phyloP scores from a whole-genome alignment of 257 asterid genomes.

The Haberlea rhodopensis region DNA sequence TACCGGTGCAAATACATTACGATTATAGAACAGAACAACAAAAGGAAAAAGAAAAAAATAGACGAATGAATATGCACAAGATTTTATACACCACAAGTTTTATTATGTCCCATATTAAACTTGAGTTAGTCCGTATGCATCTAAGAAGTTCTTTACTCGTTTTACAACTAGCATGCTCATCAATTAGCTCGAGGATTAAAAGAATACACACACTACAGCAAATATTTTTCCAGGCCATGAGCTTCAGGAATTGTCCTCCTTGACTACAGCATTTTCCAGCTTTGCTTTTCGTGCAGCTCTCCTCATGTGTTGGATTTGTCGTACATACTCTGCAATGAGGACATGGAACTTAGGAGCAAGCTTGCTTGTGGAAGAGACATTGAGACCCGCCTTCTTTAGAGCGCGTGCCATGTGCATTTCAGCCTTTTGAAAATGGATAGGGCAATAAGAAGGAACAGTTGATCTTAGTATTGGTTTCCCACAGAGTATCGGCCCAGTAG shows the following conservation, averaged over 20 bases:
- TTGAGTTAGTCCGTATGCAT: slow-evolving; percentile 16
- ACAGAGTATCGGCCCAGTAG: slow-evolving; percentile 81
- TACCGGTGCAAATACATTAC: too few relatives aligned
- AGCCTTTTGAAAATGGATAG: slow-evolving; percentile 71
- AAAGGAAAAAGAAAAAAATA: too few relatives aligned
- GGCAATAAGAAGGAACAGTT: slow-evolving; percentile 73
- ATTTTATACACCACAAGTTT: slow-evolving; percentile 17
- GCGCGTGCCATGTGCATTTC: slow-evolving; percentile 80
- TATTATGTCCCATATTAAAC: slow-evolving; percentile 12
- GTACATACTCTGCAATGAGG: slow-evolving; percentile 58
- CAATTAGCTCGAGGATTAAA: slow-evolving; percentile 30
- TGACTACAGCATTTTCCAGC: slow-evolving; percentile 38
- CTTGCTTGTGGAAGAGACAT: slow-evolving; percentile 60
- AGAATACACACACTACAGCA: slow-evolving; percentile 23
- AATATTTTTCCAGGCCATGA: background rate
- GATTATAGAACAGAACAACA: too few relatives aligned
- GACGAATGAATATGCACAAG: slow-evolving; percentile 33
- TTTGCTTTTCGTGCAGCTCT: slow-evolving; percentile 49
- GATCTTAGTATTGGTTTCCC: slow-evolving; percentile 85
- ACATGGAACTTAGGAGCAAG: slow-evolving; percentile 83
- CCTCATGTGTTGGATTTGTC: slow-evolving; percentile 73
- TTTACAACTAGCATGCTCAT: slow-evolving; percentile 22
- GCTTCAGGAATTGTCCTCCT: slow-evolving; percentile 52
- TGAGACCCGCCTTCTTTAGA: slow-evolving; percentile 77
- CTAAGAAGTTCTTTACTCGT: slow-evolving; percentile 17